Conservation (phyloP, 768 basidiomycete species). For the Sutorius australiensis region DNA sequence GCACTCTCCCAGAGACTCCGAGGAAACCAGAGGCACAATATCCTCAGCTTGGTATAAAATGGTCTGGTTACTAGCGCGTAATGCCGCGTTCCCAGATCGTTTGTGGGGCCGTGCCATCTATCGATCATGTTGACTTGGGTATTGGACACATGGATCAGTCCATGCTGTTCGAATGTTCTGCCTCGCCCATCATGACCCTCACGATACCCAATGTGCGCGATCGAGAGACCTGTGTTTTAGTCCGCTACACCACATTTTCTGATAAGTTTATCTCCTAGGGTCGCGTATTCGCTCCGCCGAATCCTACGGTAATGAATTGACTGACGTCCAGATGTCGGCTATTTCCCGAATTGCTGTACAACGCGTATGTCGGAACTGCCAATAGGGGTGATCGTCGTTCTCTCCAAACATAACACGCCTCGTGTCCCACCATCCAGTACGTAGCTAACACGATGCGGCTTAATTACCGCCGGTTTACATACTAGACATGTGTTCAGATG, state of each 20-base stretch:
- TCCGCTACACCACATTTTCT: too few relatives aligned
- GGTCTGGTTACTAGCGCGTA: conserved; percentile 16
- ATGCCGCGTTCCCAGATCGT: too few relatives aligned
- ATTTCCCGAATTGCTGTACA: not conserved
- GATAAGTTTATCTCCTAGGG: too few relatives aligned
- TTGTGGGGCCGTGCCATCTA: too few relatives aligned
- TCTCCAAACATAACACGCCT: not conserved
- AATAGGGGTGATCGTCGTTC: not conserved
- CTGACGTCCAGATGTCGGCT: not conserved
- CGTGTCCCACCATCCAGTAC: conserved; percentile 12
- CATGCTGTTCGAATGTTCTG: too few relatives aligned
- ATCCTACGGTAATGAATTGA: not conserved
- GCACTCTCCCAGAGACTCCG: too few relatives aligned
- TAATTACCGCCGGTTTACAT: conserved; percentile 12
- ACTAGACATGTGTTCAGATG: not conserved
- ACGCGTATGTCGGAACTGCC: not conserved
- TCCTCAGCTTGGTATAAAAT: conserved; percentile 50
- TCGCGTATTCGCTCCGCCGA: not conserved
- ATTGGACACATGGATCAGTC: too few relatives aligned
- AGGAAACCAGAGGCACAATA: conserved; percentile 45
- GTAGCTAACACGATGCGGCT: not conserved
- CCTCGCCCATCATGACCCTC: too few relatives aligned
- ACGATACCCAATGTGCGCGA: too few relatives aligned
- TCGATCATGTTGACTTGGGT: too few relatives aligned
- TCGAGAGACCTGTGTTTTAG: too few relatives aligned